Evolutionary conservation across 768 basidiomycete species (phyloP), one percentile per base, ranked within the genome.

Genomic region (Lactarius hengduanensis): DNA sequence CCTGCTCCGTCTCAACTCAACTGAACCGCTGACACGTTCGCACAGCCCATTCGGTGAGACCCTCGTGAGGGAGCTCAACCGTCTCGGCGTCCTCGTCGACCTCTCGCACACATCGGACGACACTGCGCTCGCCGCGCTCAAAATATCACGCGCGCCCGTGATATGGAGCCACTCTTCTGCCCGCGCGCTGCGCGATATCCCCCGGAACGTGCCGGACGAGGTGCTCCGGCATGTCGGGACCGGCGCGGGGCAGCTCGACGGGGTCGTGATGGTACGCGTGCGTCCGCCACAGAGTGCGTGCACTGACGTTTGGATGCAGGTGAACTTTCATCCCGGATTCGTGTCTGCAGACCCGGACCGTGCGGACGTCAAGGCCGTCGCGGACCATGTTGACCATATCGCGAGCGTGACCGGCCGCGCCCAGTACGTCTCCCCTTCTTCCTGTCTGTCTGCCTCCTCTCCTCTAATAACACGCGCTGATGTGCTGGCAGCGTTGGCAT

Each of bases 131-230:
- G 91, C 96, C 74, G 91, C 90, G 5, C 78, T 97, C 53, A 58
- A 64, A 1, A 64, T 77, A 43, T 78, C 79, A 2, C 65, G 74
- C 36, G 92, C 96, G 0, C 96, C 96, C 3, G 89, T 97, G 67
- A 96, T 98, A 66, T 95, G 92, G 88, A 94, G 91, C 1, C 96
- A 98, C 76, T 96, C 94, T 0, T 91, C 90, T 56, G 86, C 96
- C 1, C 81, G 93, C 16, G 86, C 88, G 11, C 80, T 97, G n/a
- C 88, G 91, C 73, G 77, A 91, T 69, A 87, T 90, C 54, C 82
- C 87, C 1, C 84, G 94, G 47, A 92, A 93, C 74, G 86, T 92
- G 26, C 94, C 93, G 0, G 92, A 96, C 74, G 79, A 87, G 50
- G 78, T 97, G n/a, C 82, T 96, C 18, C 73, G 77, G 45, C 78